Base-by-base conservation (phyloP, 2,329 filamentous ascomycete genomes). In the Monascus ruber region DNA sequence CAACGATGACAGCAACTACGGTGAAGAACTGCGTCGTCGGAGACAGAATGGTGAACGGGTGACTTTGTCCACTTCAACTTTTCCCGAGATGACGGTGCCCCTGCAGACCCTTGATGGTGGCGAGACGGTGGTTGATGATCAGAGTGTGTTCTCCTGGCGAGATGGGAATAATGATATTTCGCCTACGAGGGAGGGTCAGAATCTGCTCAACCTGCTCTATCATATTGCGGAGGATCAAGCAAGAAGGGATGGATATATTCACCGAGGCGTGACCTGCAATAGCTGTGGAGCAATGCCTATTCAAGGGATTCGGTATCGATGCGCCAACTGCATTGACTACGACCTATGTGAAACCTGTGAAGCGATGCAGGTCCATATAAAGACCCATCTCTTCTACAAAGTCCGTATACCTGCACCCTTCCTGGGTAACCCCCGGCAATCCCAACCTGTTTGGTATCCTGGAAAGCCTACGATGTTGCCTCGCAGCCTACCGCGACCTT, bases 371-470 rank as follows among this genome's bases (percentile, higher is more conserved):
- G 77, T 84, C 4, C 89, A 94, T 56, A 79, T 76, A 54, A 93
- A 89, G 60, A 94, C 87, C 1, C 91, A 98, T 62, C 77, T 96
- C 34, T 96, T 98, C 64, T 94, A 93, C 72, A 96, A 96, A 62
- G 84, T 98, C 55, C 81, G 81, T 40, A 81, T 96, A 7, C 91
- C 91, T 1, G 83, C 87, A 1, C 86, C 88, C 0, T 83, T 86
- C 26, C 79, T 94, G 41, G 83, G 83, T 3, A 71, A 76, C 34
- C 81, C 84, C 2, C 77, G 85, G 37, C 82, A 89, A 58, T 83
- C 81, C 54, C 82, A 86, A 51, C 81, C 83, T 5, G 77, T 87
- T 1, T 91, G 83, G 78, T 95, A 94, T 58, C 84, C 87, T 1
- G 88, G 88, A 33, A 85, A 93, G 52, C 86, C 88, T 6, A 77